Evolutionary conservation across 768 basidiomycete species (phyloP).

Genomic region (Boletus tylopilopsis): DNA sequence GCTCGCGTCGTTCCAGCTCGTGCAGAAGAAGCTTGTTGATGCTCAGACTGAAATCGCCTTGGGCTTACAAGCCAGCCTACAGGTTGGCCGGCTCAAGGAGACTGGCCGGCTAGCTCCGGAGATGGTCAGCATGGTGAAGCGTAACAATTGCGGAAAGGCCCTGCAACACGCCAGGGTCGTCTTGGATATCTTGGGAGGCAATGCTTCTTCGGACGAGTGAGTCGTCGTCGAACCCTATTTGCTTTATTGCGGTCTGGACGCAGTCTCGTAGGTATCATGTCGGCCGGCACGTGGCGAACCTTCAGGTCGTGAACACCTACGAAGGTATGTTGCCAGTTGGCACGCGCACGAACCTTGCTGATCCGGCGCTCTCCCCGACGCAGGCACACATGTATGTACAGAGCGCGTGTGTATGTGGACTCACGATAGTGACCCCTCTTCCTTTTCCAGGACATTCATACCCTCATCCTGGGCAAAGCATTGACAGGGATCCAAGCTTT

Average conservation of each 20-base stretch:
- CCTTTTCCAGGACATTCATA: conserved; percentile 71
- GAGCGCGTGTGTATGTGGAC: not conserved
- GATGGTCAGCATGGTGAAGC: conserved; percentile 93
- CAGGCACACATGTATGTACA: conserved; percentile 57
- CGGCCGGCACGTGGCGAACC: conserved; percentile 89
- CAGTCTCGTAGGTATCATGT: conserved; percentile 69
- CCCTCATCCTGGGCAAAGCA: conserved; percentile 91
- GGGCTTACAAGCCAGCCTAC: conserved; percentile 70
- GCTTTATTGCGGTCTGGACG: not conserved
- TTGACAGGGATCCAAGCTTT: conserved; percentile 91
- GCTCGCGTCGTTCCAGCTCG: conserved; percentile 92
- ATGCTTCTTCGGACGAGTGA: conserved; percentile 90
- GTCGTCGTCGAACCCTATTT: conserved; percentile 17
- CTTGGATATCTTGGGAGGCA: conserved; percentile 91
- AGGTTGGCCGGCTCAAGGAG: conserved; percentile 88
- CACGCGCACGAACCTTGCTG: not conserved
- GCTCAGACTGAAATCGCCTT: conserved; percentile 84
- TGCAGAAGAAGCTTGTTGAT: conserved; percentile 96
- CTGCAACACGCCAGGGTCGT: conserved; percentile 76
- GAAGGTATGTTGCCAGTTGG: conserved; percentile 54
- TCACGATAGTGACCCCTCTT: conserved; percentile 8
- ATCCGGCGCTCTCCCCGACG: conserved; percentile 1
- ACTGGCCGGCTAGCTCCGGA: conserved; percentile 68
- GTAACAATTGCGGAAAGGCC: conserved; percentile 95
- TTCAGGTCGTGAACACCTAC: conserved; percentile 96